Base-by-base conservation (phyloP, 1,139 yeast genomes). In the Saccharomyces hybrid region DNA sequence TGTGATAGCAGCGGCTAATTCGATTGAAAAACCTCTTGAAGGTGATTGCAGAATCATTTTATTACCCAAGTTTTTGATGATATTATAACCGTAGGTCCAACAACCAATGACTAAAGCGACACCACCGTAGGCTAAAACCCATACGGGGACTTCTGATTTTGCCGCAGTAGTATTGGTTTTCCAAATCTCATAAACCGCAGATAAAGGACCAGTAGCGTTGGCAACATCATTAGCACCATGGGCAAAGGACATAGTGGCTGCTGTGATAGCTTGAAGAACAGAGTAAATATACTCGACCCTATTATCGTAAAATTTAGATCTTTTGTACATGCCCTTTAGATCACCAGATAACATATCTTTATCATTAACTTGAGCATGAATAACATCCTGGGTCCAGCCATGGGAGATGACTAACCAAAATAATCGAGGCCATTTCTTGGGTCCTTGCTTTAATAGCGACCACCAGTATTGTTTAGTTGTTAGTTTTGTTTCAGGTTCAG, bases 171-270 rank as follows among this genome's bases (percentile, higher is more conserved):
- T 67, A 66, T 83, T 82, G 50, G 81, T 70, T 14, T 70, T 71
- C 89, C 90, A 86, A 25, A 83, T 76, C 52, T 77, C 70, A 68
- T 83, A 86, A 38, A 85, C 79, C 26, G 90, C 78, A 42, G 90
- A 74, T 63, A 84, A 75, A 34, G 93, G 93, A 61, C 89, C 93
- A 41, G 88, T 81, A 46, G 93, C 91, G 64, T 86, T 86, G 52
- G 91, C 79, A 61, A 86, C 84, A 72, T 86, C 95, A 67, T 86
- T 86, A 48, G 93, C 84, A 59, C 95, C 89, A 66, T 86, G 95
- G 16, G 91, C 88, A 70, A 86, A 84, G 4, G 91, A 84, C 84
- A 85, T 85, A 58, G 90, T 85, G 65, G 84, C 79, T 25, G 95
- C 91, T 53, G 91, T 85, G 58, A 86, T 73, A 52, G 82, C 85